Evolutionary conservation across 176 grass and related monocot genomes (phyloP).

Genomic region (Ensete ventricosum): DNA sequence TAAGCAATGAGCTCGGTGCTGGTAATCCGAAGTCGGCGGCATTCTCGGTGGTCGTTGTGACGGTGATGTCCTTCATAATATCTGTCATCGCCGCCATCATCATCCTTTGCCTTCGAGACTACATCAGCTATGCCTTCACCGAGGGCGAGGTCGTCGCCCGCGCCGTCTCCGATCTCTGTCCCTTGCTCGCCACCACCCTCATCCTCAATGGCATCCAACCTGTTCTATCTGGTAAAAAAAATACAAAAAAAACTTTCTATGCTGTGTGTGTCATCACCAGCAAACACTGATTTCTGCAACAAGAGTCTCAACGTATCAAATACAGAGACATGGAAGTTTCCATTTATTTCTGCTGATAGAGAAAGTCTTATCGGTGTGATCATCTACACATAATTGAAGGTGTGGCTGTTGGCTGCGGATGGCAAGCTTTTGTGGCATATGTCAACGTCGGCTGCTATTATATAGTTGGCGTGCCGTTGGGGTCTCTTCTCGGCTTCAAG

Average conservation of each 20-base stretch:
- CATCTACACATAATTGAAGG: conserved; percentile 13
- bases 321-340: too few species aligned
- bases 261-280: too few species aligned
- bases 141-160: conserved; percentile 34
- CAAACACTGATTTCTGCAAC: too few species aligned
- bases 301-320: too few species aligned
- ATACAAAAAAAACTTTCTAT: too few species aligned
- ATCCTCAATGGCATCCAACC: conserved; percentile 54
- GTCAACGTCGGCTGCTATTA: conserved; percentile 68
- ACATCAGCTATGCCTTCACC: conserved; percentile 54
- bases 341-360: too few species aligned
- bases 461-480: conserved; percentile 41
- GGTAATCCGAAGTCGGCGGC: conserved; percentile 33
- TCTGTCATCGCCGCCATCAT: conserved; percentile 17
- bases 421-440: conserved; percentile 61
- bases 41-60: conserved; percentile 44
- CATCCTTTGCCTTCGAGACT: conserved; percentile 25
- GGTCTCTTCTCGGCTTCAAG: conserved; percentile 39
- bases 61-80: conserved; percentile 22
- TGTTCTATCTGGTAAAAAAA: conserved; percentile 47
- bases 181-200: conserved; percentile 42
- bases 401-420: conserved; percentile 57
- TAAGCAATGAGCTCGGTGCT: conserved; percentile 34
- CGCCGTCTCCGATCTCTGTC: conserved; percentile 46
- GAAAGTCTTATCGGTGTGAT: too few species aligned